These are phyloP conservation scores for Hypericum perforatum DNA, from an alignment of 345 rosid species.

Conservation along the genomic window DNA sequence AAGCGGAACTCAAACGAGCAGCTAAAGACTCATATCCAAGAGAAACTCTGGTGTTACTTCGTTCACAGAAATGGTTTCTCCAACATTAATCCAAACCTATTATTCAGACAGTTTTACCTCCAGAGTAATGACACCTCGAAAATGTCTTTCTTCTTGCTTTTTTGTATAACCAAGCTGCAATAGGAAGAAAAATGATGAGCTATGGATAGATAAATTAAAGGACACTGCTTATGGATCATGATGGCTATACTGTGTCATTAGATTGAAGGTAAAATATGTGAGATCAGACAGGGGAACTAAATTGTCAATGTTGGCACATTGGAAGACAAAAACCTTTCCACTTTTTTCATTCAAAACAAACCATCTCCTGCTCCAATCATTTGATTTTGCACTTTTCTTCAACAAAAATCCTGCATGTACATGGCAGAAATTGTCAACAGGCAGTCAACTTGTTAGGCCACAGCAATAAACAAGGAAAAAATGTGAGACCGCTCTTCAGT, in stretches of 20 bases:
- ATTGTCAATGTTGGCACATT: too few species aligned
- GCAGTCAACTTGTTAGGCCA: neutral
- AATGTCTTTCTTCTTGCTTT: conserved; percentile 90
- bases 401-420: conserved; percentile 63
- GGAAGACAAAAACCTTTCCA: conserved; percentile 62
- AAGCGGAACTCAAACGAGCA: too few species aligned
- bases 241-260: too few species aligned
- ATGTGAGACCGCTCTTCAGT: too few species aligned
- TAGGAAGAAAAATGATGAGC: conserved; percentile 10
- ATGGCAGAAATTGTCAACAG: conserved; percentile 8
- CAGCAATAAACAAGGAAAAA: too few species aligned
- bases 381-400: conserved; percentile 89
- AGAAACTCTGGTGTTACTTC: too few species aligned
- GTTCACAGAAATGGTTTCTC: conserved; percentile 4
- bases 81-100: neutral
- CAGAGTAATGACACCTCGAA: conserved; percentile 85
- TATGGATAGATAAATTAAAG: too few species aligned
- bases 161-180: conserved; percentile 92
- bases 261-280: too few species aligned
- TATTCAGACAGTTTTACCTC: conserved; percentile 44
- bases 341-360: conserved; percentile 94
- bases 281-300: too few species aligned
- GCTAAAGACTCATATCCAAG: too few species aligned
- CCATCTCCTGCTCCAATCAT: conserved; percentile 92
- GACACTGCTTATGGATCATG: too few species aligned